These are phyloP conservation scores for Exserohilum turcica DNA, from an alignment of 2,329 filamentous ascomycete species.

Conservation along the genomic window DNA sequence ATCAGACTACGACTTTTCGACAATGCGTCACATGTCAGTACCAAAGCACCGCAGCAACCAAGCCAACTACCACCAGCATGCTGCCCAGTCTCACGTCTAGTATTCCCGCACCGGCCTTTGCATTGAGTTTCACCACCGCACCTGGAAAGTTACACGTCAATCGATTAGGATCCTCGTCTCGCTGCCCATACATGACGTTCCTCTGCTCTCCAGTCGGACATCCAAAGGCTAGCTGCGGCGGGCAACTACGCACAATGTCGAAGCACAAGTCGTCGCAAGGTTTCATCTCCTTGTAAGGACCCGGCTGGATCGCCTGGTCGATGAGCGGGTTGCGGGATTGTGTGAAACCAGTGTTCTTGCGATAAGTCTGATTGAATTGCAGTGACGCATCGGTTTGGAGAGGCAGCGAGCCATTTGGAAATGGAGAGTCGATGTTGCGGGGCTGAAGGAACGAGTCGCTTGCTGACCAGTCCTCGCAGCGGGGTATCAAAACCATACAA, in stretches of 20 bases:
- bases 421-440: slow-evolving; percentile 72
- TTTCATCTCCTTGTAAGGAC: slow-evolving; percentile 91
- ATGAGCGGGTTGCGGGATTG: slow-evolving; percentile 73
- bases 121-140: slow-evolving; percentile 47
- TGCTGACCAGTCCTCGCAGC: slow-evolving; percentile 81
- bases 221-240: slow-evolving; percentile 72
- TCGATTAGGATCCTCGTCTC: slow-evolving; percentile 14
- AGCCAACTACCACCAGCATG: neutral
- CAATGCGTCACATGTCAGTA: neutral
- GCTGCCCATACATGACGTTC: slow-evolving; percentile 33
- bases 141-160: slow-evolving; percentile 51
- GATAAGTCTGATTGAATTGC: slow-evolving; percentile 32
- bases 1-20: too few species aligned
- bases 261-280: slow-evolving; percentile 91
- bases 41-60: neutral
- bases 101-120: neutral
- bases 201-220: slow-evolving; percentile 63
- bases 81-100: neutral
- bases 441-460: slow-evolving; percentile 58
- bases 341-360: slow-evolving; percentile 52
- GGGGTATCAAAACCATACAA: slow-evolving; percentile 88
- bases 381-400: slow-evolving; percentile 16
- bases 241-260: slow-evolving; percentile 82
- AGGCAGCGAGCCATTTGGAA: slow-evolving; percentile 67
- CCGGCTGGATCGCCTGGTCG: slow-evolving; percentile 72